Evolutionary conservation across 305 asterid species (phyloP).

Genomic region (Fraxinus paxiana): DNA sequence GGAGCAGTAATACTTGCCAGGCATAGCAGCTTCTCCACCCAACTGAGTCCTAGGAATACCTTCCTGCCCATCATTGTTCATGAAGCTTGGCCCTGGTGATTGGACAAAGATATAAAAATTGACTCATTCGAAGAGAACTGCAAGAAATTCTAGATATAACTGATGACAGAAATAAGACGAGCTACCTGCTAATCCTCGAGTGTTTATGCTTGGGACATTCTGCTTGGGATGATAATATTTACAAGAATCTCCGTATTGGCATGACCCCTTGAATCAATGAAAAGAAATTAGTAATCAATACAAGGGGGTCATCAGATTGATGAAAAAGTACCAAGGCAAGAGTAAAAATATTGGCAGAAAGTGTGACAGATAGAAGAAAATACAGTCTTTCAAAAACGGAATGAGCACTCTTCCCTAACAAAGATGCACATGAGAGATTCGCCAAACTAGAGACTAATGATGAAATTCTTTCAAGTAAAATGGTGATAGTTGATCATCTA

Average conservation of each 20-base stretch:
- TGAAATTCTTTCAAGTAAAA: neutral
- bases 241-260: slow-evolving; percentile 81
- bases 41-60: slow-evolving; percentile 27
- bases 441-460: neutral
- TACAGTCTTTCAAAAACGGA: neutral
- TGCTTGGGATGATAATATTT: slow-evolving; percentile 80
- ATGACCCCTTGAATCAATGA: slow-evolving; percentile 53
- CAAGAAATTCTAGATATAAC: slow-evolving; percentile 2
- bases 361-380: neutral
- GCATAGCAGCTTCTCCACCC: slow-evolving; percentile 29
- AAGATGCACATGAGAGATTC: neutral
- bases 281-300: slow-evolving; percentile 4
- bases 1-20: slow-evolving; percentile 35
- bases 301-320: neutral
- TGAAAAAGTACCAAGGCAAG: neutral
- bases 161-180: neutral
- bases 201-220: slow-evolving; percentile 29
- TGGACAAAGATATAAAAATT: slow-evolving; percentile 12
- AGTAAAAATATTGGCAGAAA: neutral
- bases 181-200: slow-evolving; percentile 50
- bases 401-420: neutral
- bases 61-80: slow-evolving; percentile 28
- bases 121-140: neutral
- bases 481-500: neutral
- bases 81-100: slow-evolving; percentile 31